phyloP scores from a whole-genome alignment of 2,329 filamentous ascomycete species.

The Didymella lethalis region DNA sequence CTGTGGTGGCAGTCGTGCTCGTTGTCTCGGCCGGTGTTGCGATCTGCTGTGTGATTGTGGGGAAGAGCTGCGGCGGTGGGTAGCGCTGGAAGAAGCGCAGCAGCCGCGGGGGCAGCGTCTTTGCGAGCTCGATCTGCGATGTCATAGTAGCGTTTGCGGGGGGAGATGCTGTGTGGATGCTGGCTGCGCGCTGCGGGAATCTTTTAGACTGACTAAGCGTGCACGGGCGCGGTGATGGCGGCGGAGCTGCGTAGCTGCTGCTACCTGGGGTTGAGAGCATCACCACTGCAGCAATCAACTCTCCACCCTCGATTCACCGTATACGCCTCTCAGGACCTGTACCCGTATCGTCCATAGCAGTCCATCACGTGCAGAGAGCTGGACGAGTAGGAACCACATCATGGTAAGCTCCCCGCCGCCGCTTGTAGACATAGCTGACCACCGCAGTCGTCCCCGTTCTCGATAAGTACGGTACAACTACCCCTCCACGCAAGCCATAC shows the following conservation, averaged over 20 bases:
- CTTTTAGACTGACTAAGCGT: slow-evolving; percentile 5
- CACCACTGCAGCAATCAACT: slow-evolving; percentile 4
- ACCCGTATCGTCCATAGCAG: too few relatives aligned
- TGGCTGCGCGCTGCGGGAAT: slow-evolving; percentile 15
- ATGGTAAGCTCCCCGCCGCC: slow-evolving; percentile 49
- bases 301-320: neutral
- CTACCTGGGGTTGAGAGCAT: slow-evolving; percentile 19
- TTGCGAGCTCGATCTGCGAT: slow-evolving; percentile 64
- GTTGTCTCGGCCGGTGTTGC: slow-evolving; percentile 23
- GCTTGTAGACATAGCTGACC: slow-evolving; percentile 41
- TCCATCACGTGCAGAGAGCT: neutral
- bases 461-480: slow-evolving; percentile 74
- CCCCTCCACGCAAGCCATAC: slow-evolving; percentile 4
- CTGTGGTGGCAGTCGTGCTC: slow-evolving; percentile 35
- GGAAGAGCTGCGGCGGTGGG: slow-evolving; percentile 69
- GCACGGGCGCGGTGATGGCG: slow-evolving; percentile 7
- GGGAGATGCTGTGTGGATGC: neutral
- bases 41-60: slow-evolving; percentile 31
- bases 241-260: slow-evolving; percentile 31
- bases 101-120: slow-evolving; percentile 77
- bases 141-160: slow-evolving; percentile 31
- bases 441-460: slow-evolving; percentile 83
- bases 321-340: neutral
- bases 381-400: slow-evolving; percentile 28
- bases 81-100: slow-evolving; percentile 89